Base-by-base conservation (phyloP, 345 rosid genomes). In the Firmiana major region DNA sequence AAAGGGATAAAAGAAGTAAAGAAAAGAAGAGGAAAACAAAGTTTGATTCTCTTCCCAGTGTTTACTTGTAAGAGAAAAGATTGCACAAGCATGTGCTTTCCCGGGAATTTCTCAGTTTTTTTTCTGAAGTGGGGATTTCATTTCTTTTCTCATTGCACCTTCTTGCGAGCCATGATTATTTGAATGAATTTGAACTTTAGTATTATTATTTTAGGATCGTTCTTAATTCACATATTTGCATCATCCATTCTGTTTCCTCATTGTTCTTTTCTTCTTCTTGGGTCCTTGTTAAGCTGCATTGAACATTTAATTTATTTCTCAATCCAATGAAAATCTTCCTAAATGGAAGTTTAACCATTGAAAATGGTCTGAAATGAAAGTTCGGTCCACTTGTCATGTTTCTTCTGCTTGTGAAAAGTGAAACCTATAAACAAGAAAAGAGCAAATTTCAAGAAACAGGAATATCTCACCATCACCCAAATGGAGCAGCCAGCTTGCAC, bases 161-260 rank as follows among this genome's bases (percentile, higher is more conserved):
- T 76, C 58, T 28, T 7, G 38, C 22, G 60, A 67, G 43, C 68
- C 59, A 31, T 22, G 36, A 51, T 63, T 54, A 65, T 65, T 73
- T 80, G 74, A 80, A 81, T 31, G 40, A 70, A 46, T 74, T 81
- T 65, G 80, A 81, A 73, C 7, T 8, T 49, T 79, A n/a, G 15
- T 16, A n/a, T 43, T 59, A 34, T 3, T 59, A 7, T 54, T 58
- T 49, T 46, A 15, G 17, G 16, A 15, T 26, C n/a, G 5, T 24
- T 7, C n/a, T n/a, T 16, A 51, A 51, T 51, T 51, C n/a, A 51
- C 4, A n/a, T 21, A 54, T 54, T 53, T 54, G 24, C 55, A 51
- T 53, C 57, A 53, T 53, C 21, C 21, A 53, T 17, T 53, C 9
- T 6, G 4, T 51, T 16, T 48, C 13, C 3, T 0, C 13, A 0